Evolutionary conservation across 2,329 filamentous ascomycete species (phyloP).

Genomic region (Curvularia sp.): DNA sequence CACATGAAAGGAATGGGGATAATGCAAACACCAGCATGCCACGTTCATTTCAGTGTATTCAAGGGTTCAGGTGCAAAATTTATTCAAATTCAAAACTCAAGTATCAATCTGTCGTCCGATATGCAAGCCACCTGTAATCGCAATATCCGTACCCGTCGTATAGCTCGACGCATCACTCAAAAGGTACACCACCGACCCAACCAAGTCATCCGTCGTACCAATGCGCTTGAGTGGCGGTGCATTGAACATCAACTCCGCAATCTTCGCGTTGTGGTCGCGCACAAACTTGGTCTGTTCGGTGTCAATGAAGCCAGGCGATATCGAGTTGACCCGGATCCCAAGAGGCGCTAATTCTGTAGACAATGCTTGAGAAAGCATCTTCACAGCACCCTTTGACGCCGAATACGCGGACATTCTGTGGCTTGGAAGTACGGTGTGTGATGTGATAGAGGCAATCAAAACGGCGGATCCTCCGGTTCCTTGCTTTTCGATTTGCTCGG

Average conservation of each 20-base stretch:
- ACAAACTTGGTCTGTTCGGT: slow-evolving; percentile 34
- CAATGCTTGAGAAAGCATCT: slow-evolving; percentile 51
- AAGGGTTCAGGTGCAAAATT: background rate
- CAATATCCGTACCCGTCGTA: slow-evolving; percentile 56
- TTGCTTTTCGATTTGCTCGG: slow-evolving; percentile 53
- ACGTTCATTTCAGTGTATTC: background rate
- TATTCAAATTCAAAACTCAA: background rate
- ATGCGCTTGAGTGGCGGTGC: slow-evolving; percentile 50
- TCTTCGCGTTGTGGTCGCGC: slow-evolving; percentile 24
- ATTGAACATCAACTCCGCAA: slow-evolving; percentile 25
- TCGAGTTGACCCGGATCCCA: slow-evolving; percentile 43
- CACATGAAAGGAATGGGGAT: background rate
- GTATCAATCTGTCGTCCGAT: slow-evolving; percentile 1
- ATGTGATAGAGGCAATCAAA: slow-evolving; percentile 50
- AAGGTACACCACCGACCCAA: slow-evolving; percentile 53
- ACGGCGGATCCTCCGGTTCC: slow-evolving; percentile 52
- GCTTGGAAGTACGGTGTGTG: slow-evolving; percentile 48
- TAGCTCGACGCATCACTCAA: slow-evolving; percentile 53
- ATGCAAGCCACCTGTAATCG: slow-evolving; percentile 52
- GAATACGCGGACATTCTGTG: slow-evolving; percentile 55
- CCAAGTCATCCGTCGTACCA: slow-evolving; percentile 54
- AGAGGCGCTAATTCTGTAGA: slow-evolving; percentile 44
- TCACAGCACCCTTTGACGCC: slow-evolving; percentile 53
- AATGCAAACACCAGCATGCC: background rate
- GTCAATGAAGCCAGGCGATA: slow-evolving; percentile 46